Evolutionary conservation across 2,329 filamentous ascomycete species (phyloP), one percentile per base, ranked within the genome.

Genomic region (Clarireedia homoeocarpa): DNA sequence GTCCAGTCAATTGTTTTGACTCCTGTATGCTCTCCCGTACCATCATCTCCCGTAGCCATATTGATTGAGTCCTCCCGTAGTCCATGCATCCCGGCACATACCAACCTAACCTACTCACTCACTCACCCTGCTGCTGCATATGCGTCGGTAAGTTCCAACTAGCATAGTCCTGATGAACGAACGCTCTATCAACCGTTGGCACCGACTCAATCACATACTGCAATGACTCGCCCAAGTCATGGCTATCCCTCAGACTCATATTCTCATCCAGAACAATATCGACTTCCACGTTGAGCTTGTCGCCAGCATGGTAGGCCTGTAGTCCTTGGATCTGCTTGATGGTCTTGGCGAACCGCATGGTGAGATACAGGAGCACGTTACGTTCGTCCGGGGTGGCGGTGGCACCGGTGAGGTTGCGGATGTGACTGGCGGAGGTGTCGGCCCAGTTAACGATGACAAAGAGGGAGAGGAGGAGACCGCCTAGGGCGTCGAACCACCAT

Each of bases 371-470:
- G 24, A 84, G 71, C 62, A 84, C 84, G 60, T 81, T 76, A 24
- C 76, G 72, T 42, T 79, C 71, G 4, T 74, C 69, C 3, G 77
- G 72, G 2, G 75, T 73, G 0, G 80, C 81, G 0, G 79, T 78
- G 51, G 79, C 74, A n/a, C 82, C 82, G 0, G 79, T 81, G 5
- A 85, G 71, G 2, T 81, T 75, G 1, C 76, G 77, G 48, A 85
- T 76, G 61, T 84, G 83, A 54, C 80, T 75, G 48, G 83, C 74
- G 58, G 77, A 81, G 0, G 83, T 86, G 47, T 76, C 74, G 1
- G 78, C 78, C 84, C 84, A 87, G 70, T 87, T 84, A 69, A 80
- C 82, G 62, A 87, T 86, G 67, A 88, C 85, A 71, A 79, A 86
- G 4, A 86, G 69, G 0, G 83, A 85, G 0, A 88, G 73, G 0